A percentile compares a stretch with the other conserved stretches of the same genome.
phyloP scores from a whole-genome alignment of 495 filamentous ascomycete species.

The Corynascus novoguineensis region DNA sequence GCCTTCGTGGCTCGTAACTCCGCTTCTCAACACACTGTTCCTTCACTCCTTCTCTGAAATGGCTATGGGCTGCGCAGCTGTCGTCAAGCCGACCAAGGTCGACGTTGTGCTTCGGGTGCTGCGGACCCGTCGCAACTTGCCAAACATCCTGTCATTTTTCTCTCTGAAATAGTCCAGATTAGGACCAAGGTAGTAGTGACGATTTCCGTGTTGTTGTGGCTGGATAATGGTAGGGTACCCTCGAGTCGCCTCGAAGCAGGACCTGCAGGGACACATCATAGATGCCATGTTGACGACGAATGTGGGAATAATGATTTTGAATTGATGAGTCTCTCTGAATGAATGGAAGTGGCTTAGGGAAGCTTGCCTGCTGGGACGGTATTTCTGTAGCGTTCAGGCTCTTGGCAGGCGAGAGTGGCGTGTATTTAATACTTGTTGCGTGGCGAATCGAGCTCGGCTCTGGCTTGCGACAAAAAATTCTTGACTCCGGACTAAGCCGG shows the following conservation, averaged over 20 bases:
- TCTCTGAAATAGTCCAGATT: background rate
- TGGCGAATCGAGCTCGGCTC: too few species aligned
- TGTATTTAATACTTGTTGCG: too few species aligned
- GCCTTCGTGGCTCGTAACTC: too few species aligned
- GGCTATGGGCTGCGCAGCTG: background rate
- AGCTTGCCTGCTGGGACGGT: too few species aligned
- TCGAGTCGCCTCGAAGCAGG: constrained; percentile 17
- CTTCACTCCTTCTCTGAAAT: background rate
- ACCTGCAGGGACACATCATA: constrained; percentile 23
- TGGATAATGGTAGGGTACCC: background rate
- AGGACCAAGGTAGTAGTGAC: background rate
- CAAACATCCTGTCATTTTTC: background rate
- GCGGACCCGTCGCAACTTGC: background rate
- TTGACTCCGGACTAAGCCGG: too few species aligned
- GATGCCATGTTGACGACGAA: constrained; percentile 6
- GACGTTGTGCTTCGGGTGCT: constrained; percentile 1
- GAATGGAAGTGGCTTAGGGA: too few species aligned
- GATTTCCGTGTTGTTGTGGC: background rate
- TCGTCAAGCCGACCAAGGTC: background rate
- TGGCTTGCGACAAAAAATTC: too few species aligned
- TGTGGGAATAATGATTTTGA: background rate
- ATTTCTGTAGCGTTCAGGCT: too few species aligned
- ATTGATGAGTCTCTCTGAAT: background rate
- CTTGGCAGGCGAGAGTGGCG: too few species aligned
- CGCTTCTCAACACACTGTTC: too few species aligned